A percentile compares a stretch with the other conserved stretches of the same genome.
Evolutionary conservation across 2,329 filamentous ascomycete genomes (phyloP).

Genomic region (Fusarium setosum): DNA sequence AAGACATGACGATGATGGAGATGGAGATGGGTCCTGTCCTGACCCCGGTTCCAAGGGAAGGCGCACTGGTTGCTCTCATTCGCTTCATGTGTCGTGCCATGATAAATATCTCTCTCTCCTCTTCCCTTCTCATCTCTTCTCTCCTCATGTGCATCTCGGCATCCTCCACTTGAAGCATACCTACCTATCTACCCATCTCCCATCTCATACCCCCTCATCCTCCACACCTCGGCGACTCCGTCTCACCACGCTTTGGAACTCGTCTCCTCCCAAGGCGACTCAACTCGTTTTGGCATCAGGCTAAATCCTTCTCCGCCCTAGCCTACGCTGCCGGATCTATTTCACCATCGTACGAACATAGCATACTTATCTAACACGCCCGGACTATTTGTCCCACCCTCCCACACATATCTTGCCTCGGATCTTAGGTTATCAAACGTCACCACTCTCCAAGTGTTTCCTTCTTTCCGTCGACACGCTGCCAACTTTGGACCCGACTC

Average conservation of each 20-base stretch:
- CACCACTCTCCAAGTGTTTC: conserved; percentile 11
- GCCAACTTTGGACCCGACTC: conserved; percentile 8
- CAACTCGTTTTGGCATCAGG: conserved; percentile 28
- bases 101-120: conserved; percentile 10
- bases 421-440: conserved; percentile 22
- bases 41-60: too few species aligned
- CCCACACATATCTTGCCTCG: neutral
- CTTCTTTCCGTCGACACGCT: too few species aligned
- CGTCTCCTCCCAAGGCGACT: conserved; percentile 20
- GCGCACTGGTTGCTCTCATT: neutral
- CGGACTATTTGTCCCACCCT: neutral
- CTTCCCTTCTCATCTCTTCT: conserved; percentile 2
- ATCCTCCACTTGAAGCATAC: neutral
- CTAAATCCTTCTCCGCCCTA: conserved; percentile 10
- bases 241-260: conserved; percentile 15
- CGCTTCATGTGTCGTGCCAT: conserved; percentile 8
- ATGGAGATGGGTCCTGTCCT: too few species aligned
- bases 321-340: neutral
- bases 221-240: conserved; percentile 31
- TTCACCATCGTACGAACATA: neutral
- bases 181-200: neutral
- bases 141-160: neutral
- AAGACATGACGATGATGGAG: neutral
- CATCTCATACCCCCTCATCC: too few species aligned
- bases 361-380: neutral